Conservation (phyloP, 139 green algal species). For the Chlorella sp. region DNA sequence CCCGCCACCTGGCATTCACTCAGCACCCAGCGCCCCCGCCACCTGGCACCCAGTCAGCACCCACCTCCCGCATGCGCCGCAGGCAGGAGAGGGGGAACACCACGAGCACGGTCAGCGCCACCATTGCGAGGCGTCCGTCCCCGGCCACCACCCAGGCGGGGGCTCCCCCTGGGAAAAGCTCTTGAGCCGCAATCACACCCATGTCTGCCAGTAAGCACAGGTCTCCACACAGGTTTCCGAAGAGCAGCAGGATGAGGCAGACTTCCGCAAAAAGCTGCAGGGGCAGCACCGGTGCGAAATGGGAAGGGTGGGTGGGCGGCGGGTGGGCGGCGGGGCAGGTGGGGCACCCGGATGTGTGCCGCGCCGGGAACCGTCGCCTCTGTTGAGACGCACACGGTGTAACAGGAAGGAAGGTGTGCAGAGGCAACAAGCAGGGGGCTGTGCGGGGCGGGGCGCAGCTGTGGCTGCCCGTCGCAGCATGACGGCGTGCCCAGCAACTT, state of each 20-base stretch:
- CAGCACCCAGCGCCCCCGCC: no score
- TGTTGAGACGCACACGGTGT: neutral
- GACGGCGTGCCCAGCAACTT: no score
- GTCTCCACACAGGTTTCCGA: slow-evolving; percentile 79
- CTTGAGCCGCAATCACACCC: slow-evolving; percentile 49
- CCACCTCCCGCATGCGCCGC: slow-evolving; percentile 72
- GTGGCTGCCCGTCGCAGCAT: no score
- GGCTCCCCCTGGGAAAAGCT: neutral
- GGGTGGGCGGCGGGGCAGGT: neutral
- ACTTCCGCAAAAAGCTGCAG: slow-evolving; percentile 72
- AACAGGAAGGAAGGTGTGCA: neutral
- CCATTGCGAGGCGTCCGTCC: slow-evolving; percentile 68
- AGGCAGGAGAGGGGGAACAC: slow-evolving; percentile 78
- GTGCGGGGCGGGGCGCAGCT: no score
- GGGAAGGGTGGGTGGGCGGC: neutral
- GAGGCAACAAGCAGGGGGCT: neutral
- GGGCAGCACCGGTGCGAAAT: neutral
- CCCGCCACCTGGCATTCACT: no score
- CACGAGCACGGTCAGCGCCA: slow-evolving; percentile 52
- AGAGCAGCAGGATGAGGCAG: slow-evolving; percentile 79
- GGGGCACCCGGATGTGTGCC: neutral
- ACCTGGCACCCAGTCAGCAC: neutral
- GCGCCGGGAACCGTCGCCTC: neutral
- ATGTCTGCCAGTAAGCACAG: slow-evolving; percentile 80
- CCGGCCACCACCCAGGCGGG: slow-evolving; percentile 43